Evolutionary conservation across 2,329 filamentous ascomycete genomes (phyloP).

Genomic region (Aureobasidium sp.): DNA sequence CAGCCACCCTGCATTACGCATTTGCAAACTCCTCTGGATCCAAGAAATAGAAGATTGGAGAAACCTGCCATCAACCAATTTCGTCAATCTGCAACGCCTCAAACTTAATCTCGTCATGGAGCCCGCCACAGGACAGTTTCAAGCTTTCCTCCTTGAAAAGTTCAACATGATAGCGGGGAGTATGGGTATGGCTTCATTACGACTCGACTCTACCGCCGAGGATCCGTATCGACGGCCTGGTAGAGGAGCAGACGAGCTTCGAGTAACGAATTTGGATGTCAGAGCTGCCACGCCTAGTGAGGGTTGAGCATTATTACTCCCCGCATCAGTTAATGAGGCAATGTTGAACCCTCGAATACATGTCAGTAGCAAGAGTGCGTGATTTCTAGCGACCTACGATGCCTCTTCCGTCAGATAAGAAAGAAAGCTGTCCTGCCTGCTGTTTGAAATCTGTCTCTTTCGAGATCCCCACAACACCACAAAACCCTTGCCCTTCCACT

Average conservation of each 20-base stretch:
- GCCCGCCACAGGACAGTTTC: background rate
- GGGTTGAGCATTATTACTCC: too few relatives aligned
- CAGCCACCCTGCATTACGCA: background rate
- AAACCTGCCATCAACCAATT: background rate
- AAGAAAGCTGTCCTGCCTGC: too few relatives aligned
- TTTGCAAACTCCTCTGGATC: background rate
- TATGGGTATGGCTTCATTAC: background rate
- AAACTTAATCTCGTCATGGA: background rate
- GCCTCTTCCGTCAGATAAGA: too few relatives aligned
- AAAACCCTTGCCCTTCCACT: too few relatives aligned
- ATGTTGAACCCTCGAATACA: too few relatives aligned
- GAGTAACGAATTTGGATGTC: background rate
- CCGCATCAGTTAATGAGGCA: too few relatives aligned
- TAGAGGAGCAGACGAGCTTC: background rate
- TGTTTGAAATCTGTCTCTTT: too few relatives aligned
- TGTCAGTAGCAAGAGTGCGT: too few relatives aligned
- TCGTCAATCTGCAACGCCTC: background rate
- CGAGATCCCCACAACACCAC: too few relatives aligned
- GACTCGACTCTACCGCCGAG: background rate
- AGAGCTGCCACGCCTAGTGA: background rate
- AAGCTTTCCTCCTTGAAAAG: background rate
- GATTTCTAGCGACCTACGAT: too few relatives aligned
- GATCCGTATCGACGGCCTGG: background rate
- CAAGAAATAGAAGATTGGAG: background rate
- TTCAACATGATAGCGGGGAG: background rate